Evolutionary conservation across 306 rosid genomes (phyloP).

Genomic region (Fagus sylvatica): DNA sequence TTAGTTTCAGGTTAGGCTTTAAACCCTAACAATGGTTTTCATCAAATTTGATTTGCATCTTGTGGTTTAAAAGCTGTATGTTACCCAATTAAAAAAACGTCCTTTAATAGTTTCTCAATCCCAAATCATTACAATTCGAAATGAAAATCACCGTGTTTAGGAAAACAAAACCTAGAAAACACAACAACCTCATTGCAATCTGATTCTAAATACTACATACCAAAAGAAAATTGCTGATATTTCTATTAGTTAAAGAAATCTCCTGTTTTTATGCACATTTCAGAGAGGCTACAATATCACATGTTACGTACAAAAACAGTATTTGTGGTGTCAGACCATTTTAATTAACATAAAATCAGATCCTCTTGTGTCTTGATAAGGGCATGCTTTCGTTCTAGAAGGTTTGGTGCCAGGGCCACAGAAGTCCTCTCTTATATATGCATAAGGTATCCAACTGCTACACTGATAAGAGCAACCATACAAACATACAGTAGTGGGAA

Average conservation of each 20-base stretch:
- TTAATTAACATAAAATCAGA: conserved; percentile 37
- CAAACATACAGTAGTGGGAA: conserved; percentile 76
- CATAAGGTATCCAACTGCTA: conserved; percentile 64
- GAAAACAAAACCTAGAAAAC: no score
- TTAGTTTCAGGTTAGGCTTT: no score
- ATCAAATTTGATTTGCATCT: no score
- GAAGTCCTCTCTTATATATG: conserved; percentile 45
- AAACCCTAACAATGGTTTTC: no score
- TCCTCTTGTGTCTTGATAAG: conserved; percentile 23
- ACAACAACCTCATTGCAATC: no score
- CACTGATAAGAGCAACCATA: conserved; percentile 66
- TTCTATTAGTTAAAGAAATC: conserved; percentile 23
- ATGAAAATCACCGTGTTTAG: no score
- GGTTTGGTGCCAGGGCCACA: neutral
- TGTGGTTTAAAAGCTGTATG: no score
- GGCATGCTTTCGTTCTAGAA: conserved; percentile 23
- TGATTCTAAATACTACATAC: neutral
- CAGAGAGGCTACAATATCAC: conserved; percentile 27
- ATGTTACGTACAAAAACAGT: conserved; percentile 38
- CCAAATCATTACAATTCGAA: no score
- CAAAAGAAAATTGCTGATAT: conserved; percentile 18
- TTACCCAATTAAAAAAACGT: no score
- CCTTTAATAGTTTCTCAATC: no score
- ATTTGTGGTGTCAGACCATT: conserved; percentile 25
- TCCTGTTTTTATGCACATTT: conserved; percentile 40